These are phyloP conservation scores for Wallemia mellicola DNA, from an alignment of 1,284 basidiomycete species.

Conservation along the genomic window DNA sequence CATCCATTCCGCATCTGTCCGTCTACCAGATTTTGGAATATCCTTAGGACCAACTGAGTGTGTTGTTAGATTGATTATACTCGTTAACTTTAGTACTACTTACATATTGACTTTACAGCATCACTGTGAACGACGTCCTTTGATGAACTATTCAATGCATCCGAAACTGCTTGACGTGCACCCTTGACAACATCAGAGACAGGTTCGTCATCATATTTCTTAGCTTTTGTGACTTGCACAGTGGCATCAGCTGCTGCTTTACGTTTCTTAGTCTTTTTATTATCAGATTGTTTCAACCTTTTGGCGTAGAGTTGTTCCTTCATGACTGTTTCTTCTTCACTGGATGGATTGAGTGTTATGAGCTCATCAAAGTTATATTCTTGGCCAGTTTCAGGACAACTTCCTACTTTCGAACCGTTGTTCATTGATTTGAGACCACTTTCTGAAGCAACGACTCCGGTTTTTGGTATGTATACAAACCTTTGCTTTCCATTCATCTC, in stretches of 20 bases:
- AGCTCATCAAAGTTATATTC: slow-evolving; percentile 28
- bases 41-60: background rate
- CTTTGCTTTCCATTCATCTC: slow-evolving; percentile 76
- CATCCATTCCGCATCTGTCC: slow-evolving; percentile 1
- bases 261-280: slow-evolving; percentile 34
- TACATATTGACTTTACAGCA: slow-evolving; percentile 1
- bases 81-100: background rate
- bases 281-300: slow-evolving; percentile 25
- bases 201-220: slow-evolving; percentile 1
- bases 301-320: slow-evolving; percentile 21
- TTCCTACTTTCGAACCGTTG: slow-evolving; percentile 11
- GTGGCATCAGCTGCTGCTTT: slow-evolving; percentile 14
- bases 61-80: background rate
- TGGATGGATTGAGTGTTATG: slow-evolving; percentile 28
- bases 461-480: slow-evolving; percentile 55
- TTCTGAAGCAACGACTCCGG: slow-evolving; percentile 64
- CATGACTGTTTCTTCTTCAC: slow-evolving; percentile 29
- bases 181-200: background rate
- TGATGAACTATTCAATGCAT: background rate
- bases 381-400: slow-evolving; percentile 1
- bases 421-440: slow-evolving; percentile 36
- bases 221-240: slow-evolving; percentile 14
- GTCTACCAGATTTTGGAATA: background rate
- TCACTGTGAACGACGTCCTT: background rate
- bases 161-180: background rate